phyloP scores from a whole-genome alignment of 768 basidiomycete species.

The Psilocybe cyanescens region DNA sequence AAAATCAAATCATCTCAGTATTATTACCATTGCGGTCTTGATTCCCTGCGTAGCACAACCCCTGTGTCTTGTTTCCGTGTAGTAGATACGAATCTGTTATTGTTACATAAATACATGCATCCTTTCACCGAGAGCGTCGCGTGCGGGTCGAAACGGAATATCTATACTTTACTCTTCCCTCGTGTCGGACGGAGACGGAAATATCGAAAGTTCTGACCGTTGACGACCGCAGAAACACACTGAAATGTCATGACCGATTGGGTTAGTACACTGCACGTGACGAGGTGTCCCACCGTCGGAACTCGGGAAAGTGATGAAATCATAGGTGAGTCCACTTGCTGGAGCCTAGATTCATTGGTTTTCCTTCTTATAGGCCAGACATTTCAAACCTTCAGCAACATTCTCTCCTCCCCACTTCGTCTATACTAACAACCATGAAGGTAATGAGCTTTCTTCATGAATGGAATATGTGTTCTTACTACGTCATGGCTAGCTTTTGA shows the following conservation, averaged over 20 bases:
- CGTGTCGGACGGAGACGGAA: slow-evolving; percentile 3
- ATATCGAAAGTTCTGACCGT: neutral
- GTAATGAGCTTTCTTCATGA: slow-evolving; percentile 14
- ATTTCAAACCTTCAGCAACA: slow-evolving; percentile 1
- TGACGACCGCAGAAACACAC: neutral
- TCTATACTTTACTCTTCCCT: neutral
- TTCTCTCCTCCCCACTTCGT: slow-evolving; percentile 2
- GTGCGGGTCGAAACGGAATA: neutral
- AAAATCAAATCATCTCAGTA: neutral
- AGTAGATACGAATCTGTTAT: slow-evolving; percentile 11
- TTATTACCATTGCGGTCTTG: neutral
- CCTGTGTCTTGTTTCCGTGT: slow-evolving; percentile 13
- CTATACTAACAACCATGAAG: slow-evolving; percentile 33
- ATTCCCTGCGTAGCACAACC: slow-evolving; percentile 5
- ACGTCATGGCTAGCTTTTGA: slow-evolving; percentile 11
- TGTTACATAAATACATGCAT: slow-evolving; percentile 12
- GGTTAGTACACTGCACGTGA: slow-evolving; percentile 3
- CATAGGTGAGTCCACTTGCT: neutral
- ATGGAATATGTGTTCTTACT: neutral
- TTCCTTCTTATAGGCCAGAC: slow-evolving; percentile 2
- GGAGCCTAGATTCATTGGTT: slow-evolving; percentile 4
- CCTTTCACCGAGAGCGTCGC: neutral
- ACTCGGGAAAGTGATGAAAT: slow-evolving; percentile 8
- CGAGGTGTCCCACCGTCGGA: neutral
- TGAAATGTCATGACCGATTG: neutral